phyloP scores from a whole-genome alignment of 768 basidiomycete genomes.

The Lactarius akahatsu region DNA sequence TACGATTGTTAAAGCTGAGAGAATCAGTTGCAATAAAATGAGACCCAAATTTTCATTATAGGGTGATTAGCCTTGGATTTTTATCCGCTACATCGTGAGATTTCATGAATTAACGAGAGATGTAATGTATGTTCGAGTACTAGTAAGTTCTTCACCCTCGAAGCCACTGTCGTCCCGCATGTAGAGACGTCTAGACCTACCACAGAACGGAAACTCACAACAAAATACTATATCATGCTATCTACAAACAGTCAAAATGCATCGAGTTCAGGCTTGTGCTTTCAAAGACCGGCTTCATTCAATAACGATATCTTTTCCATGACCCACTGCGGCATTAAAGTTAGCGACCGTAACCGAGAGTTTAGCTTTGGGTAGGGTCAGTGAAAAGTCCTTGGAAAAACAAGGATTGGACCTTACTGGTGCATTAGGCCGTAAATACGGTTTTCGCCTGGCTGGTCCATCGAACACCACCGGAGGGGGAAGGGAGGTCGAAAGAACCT shows the following conservation, averaged over 20 bases:
- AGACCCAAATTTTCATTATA: background rate
- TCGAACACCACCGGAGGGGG: constrained; percentile 45
- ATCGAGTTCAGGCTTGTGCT: background rate
- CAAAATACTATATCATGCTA: background rate
- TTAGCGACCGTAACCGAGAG: background rate
- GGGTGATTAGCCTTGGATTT: background rate
- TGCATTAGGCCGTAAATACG: background rate
- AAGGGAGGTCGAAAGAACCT: constrained; percentile 32
- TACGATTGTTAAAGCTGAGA: background rate
- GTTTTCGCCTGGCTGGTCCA: constrained; percentile 40
- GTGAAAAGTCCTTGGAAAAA: background rate
- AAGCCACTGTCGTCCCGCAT: too few species aligned
- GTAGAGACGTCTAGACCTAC: background rate
- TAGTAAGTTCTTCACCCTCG: too few species aligned
- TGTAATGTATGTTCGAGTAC: background rate
- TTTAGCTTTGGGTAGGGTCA: background rate
- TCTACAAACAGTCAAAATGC: background rate
- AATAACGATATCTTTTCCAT: constrained; percentile 1
- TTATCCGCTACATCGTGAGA: constrained; percentile 17
- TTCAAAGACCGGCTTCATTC: background rate
- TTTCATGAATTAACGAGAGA: background rate
- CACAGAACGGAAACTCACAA: background rate
- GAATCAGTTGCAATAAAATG: background rate
- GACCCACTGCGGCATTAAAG: background rate
- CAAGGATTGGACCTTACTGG: background rate